Evolutionary conservation across 2,329 filamentous ascomycete genomes (phyloP), one percentile per base, ranked within the genome.

Genomic region (Colletotrichum viniferum): DNA sequence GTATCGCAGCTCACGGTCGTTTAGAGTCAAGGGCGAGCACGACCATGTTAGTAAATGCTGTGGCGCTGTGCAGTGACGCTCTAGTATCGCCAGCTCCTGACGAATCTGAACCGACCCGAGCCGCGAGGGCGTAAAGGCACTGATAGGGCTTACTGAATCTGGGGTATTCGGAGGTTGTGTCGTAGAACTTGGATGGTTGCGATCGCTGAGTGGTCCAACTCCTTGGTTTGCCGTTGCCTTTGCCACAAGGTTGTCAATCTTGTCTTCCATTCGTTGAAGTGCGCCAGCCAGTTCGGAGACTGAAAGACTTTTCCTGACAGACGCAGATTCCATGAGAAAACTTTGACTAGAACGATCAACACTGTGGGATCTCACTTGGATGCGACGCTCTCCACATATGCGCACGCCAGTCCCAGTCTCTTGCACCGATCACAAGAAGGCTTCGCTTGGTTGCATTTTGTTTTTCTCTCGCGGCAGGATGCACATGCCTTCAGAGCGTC

Each of bases 391-490:
- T 74, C 71, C 28, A 63, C 52, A 24, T 68, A 76, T 16, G 48
- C 28, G 61, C 73, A 76, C 14, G 43, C 63, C n/a, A 76, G 30
- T 16, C 63, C 63, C 12, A 76, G 63, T 30, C 73, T 60, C 12
- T 28, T 32, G 28, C 71, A 74, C 7, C 71, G 66, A 13, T 58
- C 56, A 28, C 66, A 74, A 5, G 26, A 26, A 9, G 71, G 71
- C 18, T 52, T 69, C n/a, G 16, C 21, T 61, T 74, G 66, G 21
- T 74, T 61, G 12, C 71, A 74, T 36, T 38, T 74, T 12, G 71
- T 74, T 30, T 74, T 48, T 2, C 38, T 48, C 38, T 48, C 38
- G 8, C 38, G 38, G 18, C 38, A 48, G 18, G 38, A 48, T n/a
- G 18, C 38, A n/a, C 38, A 48, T 9, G 38, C 18, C 38, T 48